A percentile compares a stretch with the other conserved stretches of the same genome.
These are phyloP conservation scores for Ophiocordyceps australis DNA, from an alignment of 2,329 filamentous ascomycete genomes.

Conservation along the genomic window DNA sequence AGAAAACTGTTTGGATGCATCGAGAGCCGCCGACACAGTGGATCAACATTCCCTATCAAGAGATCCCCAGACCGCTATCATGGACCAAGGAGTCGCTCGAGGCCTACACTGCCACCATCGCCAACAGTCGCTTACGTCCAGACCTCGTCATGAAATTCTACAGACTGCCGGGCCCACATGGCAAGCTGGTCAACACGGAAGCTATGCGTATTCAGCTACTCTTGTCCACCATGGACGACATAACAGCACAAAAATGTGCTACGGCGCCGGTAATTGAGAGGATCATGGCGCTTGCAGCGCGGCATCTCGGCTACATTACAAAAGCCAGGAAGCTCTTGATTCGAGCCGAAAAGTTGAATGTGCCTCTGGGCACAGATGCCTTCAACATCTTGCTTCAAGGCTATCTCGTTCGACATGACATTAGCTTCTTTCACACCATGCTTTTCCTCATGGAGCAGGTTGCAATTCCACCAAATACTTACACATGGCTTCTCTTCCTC, in stretches of 20 bases:
- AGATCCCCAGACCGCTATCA: constrained; percentile 16
- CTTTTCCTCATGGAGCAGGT: constrained; percentile 21
- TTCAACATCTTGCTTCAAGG: constrained; percentile 28
- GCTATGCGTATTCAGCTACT: constrained; percentile 19
- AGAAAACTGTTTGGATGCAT: constrained; percentile 17
- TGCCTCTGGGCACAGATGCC: constrained; percentile 24
- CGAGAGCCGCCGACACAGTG: constrained; percentile 12
- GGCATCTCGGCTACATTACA: constrained; percentile 15
- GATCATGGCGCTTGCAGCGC: constrained; percentile 22
- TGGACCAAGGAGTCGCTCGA: constrained; percentile 25
- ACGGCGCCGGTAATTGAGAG: constrained; percentile 21
- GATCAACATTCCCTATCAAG: constrained; percentile 15
- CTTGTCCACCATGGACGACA: constrained; percentile 17
- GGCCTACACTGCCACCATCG: constrained; percentile 21
- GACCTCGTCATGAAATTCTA: constrained; percentile 17
- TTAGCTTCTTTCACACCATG: constrained; percentile 19
- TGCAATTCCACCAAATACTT: constrained; percentile 20
- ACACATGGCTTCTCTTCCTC: constrained; percentile 30
- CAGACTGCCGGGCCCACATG: constrained; percentile 8
- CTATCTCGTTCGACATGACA: constrained; percentile 19
- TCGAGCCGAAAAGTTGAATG: constrained; percentile 14
- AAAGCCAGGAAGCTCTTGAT: constrained; percentile 16
- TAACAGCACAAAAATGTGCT: constrained; percentile 12
- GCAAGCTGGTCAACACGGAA: constrained; percentile 15
- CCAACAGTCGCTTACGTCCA: constrained; percentile 15